Conservation (phyloP, 1,284 basidiomycete species). For the Polyporus tsugae region DNA sequence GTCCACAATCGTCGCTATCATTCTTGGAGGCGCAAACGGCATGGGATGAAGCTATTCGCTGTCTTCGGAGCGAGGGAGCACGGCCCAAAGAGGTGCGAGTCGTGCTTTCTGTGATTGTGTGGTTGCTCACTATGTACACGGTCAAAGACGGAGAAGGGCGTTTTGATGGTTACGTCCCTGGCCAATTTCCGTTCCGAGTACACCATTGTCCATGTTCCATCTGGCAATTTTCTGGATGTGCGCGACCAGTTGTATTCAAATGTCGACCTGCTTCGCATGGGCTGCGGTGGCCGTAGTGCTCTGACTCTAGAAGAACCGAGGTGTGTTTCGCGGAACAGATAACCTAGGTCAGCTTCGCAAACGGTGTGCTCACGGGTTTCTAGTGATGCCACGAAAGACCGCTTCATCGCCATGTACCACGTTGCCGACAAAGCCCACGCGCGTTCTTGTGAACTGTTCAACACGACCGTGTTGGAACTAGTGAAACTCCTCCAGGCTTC, state of each 20-base stretch:
- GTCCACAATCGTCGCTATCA: constrained; percentile 52
- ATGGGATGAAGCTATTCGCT: constrained; percentile 66
- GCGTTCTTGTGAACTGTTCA: constrained; percentile 51
- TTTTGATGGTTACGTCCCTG: constrained; percentile 82
- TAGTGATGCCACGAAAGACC: constrained; percentile 80
- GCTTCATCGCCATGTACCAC: constrained; percentile 75
- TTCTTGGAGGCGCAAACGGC: constrained; percentile 57
- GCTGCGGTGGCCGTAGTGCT: constrained; percentile 77
- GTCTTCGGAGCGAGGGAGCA: constrained; percentile 71
- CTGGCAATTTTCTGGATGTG: constrained; percentile 68
- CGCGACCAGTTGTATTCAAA: constrained; percentile 78
- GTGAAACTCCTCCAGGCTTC: constrained; percentile 76
- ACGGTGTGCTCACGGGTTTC: neutral
- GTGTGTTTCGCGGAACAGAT: constrained; percentile 42
- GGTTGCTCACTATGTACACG: neutral
- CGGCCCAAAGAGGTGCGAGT: constrained; percentile 66
- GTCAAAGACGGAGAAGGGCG: constrained; percentile 66
- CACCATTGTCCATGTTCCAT: constrained; percentile 79
- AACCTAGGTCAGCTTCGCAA: neutral
- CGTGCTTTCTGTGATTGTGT: constrained; percentile 3
- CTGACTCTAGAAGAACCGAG: constrained; percentile 79
- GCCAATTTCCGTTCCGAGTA: constrained; percentile 86
- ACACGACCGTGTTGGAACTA: constrained; percentile 72
- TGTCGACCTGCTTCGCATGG: constrained; percentile 80
- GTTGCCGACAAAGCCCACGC: constrained; percentile 53